Evolutionary conservation across 2,329 filamentous ascomycete genomes (phyloP), one percentile per base, ranked within the genome.

Genomic region (Colletotrichum viniferum): DNA sequence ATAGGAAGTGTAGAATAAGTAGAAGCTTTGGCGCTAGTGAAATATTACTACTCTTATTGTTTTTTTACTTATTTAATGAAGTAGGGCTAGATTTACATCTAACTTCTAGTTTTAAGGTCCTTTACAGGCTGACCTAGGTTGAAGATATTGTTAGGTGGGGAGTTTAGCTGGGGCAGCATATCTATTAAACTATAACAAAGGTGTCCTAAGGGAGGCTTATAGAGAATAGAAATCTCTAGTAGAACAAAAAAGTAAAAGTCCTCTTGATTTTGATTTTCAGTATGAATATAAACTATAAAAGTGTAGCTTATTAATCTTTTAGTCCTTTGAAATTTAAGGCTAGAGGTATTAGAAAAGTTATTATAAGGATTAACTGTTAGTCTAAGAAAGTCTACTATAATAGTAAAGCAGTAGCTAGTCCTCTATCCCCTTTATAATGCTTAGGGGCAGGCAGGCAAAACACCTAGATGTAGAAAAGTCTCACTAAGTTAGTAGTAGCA

Each of bases 281-380:
- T 34, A 13, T 34, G 2, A 34, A 34, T 34, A 34, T 60, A 60
- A 52, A 32, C 36, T 58, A 38, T 32, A 16, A 68, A 38, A n/a
- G 34, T 7, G 0, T 55, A 36, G 12, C 36, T 3, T 56, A 32
- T 67, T 36, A 26, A 32, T 67, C 76, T 79, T 85, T 85, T 85
- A 85, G 82, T 83, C 78, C 78, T 76, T 83, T 80, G 78, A 80
- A 84, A 83, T 85, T 84, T 85, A 80, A 84, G 81, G 82, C 83
- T 85, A 85, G 82, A 85, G 81, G 82, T 85, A 79, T 80, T 80
- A 84, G 82, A 85, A 85, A 84, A 83, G 83, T 84, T 21, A 4
- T 56, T 13, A 13, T 56, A 82, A 79, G 79, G n/a, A n/a, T n/a
- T n/a, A n/a, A n/a, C n/a, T n/a, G n/a, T n/a, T n/a, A n/a, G n/a